Conservation (phyloP, 202 grass and related monocot genomes). For the Digitaria exilis region DNA sequence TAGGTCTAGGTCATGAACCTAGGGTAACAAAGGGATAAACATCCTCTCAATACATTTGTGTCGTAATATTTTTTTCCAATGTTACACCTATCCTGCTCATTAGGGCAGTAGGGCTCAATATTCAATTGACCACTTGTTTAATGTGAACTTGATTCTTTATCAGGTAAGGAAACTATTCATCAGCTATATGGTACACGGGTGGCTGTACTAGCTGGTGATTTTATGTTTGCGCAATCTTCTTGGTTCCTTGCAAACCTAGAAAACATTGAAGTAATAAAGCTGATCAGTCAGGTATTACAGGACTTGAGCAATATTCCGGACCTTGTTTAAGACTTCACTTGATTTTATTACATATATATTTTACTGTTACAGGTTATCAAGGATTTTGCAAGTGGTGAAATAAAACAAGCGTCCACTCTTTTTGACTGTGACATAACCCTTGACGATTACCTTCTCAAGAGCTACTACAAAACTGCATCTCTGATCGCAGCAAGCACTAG, state of each 20-base stretch:
- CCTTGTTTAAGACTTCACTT: conserved; percentile 10
- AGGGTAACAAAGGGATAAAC: neutral
- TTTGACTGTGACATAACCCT: conserved; percentile 78
- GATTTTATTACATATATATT: conserved; percentile 2
- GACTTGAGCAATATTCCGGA: neutral
- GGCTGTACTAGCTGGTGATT: conserved; percentile 91
- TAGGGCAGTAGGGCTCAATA: neutral
- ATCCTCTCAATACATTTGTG: neutral
- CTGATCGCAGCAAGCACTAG: conserved; percentile 83
- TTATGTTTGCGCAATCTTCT: conserved; percentile 98
- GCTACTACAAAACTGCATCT: conserved; percentile 95
- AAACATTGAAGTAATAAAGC: conserved; percentile 93
- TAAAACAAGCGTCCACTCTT: conserved; percentile 84
- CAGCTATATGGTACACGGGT: conserved; percentile 88
- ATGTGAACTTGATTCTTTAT: conserved; percentile 4
- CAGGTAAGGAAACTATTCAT: conserved; percentile 91
- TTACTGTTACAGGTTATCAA: conserved; percentile 77
- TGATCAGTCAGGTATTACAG: conserved; percentile 83
- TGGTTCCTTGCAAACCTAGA: conserved; percentile 97
- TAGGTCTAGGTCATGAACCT: neutral
- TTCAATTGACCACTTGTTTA: conserved; percentile 9
- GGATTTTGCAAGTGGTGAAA: conserved; percentile 94
- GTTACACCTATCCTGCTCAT: no score
- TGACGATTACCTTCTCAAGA: conserved; percentile 91
- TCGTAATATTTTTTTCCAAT: no score